These are phyloP conservation scores for Lepiota venenata DNA, from an alignment of 768 basidiomycete species.

Conservation along the genomic window DNA sequence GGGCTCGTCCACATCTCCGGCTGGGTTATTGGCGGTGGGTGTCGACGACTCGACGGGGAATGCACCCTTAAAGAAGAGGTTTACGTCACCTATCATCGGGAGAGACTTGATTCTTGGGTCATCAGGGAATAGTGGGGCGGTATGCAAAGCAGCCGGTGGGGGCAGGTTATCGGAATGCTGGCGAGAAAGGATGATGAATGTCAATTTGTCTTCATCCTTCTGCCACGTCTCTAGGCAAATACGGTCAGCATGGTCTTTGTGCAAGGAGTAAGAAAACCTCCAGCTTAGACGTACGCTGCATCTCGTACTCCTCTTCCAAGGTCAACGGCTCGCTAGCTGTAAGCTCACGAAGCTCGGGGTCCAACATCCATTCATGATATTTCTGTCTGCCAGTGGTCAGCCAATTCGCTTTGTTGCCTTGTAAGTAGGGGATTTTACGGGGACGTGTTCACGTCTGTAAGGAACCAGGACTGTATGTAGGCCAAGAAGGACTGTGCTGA, in stretches of 20 bases:
- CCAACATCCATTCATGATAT: constrained; percentile 90
- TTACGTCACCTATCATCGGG: constrained; percentile 90
- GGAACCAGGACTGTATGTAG: constrained; percentile 74
- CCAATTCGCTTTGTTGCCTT: background rate
- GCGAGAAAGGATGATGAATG: constrained; percentile 81
- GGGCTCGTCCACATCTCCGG: constrained; percentile 21
- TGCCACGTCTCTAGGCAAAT: no score
- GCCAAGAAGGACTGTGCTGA: constrained; percentile 62
- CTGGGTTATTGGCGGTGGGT: constrained; percentile 4
- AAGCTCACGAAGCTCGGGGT: constrained; percentile 62
- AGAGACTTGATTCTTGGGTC: constrained; percentile 31
- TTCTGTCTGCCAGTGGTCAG: constrained; percentile 37
- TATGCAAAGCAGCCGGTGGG: background rate
- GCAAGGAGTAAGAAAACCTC: no score
- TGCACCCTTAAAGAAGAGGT: constrained; percentile 74
- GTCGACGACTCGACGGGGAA: constrained; percentile 15
- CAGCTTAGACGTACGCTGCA: constrained; percentile 62
- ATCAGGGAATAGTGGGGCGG: constrained; percentile 20
- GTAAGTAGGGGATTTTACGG: constrained; percentile 26
- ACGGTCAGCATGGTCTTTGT: background rate
- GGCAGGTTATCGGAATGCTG: constrained; percentile 12
- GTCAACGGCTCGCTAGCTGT: constrained; percentile 86
- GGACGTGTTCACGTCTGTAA: constrained; percentile 60
- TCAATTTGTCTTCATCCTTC: constrained; percentile 83
- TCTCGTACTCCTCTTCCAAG: constrained; percentile 79